Percentiles rank a stretch among this genome's conserved stretches.
These are phyloP conservation scores for Malus hybrid DNA, from an alignment of 331 rosid species.

Conservation along the genomic window DNA sequence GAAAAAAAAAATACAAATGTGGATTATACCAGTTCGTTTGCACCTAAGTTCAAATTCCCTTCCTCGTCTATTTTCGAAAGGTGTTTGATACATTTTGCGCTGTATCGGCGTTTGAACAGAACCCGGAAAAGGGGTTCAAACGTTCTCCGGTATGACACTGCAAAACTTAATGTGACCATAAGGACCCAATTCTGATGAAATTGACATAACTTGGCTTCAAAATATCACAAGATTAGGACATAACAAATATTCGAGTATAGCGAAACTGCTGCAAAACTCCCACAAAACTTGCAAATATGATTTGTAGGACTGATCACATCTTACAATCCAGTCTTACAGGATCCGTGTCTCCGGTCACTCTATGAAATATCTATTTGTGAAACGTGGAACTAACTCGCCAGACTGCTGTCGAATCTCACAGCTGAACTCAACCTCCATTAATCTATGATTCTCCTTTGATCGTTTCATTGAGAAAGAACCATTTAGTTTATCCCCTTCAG, in stretches of 20 bases:
- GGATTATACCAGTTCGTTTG: too few relatives aligned
- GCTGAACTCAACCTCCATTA: constrained; percentile 87
- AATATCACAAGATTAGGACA: background rate
- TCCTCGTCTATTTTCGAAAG: background rate
- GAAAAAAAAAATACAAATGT: too few relatives aligned
- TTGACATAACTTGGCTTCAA: background rate
- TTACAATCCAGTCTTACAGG: background rate
- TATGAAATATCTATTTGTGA: constrained; percentile 61
- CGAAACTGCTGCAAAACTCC: constrained; percentile 3
- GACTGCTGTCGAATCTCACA: constrained; percentile 56
- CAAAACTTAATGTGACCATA: background rate
- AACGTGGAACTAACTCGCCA: constrained; percentile 46
- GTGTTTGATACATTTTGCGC: background rate
- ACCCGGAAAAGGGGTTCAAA: background rate
- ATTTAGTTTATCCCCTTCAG: constrained; percentile 56
- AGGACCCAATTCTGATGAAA: background rate
- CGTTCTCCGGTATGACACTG: background rate
- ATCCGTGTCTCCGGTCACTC: constrained; percentile 38
- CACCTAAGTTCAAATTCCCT: too few relatives aligned
- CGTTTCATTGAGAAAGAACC: constrained; percentile 77
- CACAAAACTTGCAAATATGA: constrained; percentile 4
- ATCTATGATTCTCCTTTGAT: constrained; percentile 80
- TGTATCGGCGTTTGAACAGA: background rate
- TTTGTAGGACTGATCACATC: background rate
- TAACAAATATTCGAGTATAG: background rate